These are phyloP conservation scores for Talaromyces islandicus DNA, from an alignment of 2,329 filamentous ascomycete genomes.

Conservation along the genomic window DNA sequence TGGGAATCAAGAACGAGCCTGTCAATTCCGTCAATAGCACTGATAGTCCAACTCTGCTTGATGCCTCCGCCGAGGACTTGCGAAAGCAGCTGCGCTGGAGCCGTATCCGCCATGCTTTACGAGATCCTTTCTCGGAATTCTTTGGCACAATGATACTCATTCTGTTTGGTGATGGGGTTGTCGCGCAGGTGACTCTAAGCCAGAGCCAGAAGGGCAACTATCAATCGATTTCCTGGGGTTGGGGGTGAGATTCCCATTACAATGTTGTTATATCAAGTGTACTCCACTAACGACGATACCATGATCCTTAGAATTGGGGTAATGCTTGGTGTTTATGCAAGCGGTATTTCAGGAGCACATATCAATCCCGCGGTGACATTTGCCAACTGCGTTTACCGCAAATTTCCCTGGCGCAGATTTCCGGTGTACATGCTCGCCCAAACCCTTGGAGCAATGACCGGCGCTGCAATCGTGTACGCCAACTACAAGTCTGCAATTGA, in stretches of 20 bases:
- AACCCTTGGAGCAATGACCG: slow-evolving; percentile 61
- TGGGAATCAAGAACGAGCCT: not conserved
- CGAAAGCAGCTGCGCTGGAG: slow-evolving; percentile 44
- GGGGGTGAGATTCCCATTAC: slow-evolving; percentile 32
- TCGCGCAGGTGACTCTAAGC: slow-evolving; percentile 63
- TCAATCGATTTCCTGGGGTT: slow-evolving; percentile 49
- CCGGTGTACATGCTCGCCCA: slow-evolving; percentile 64
- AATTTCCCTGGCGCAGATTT: slow-evolving; percentile 63
- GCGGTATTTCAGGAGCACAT: slow-evolving; percentile 58
- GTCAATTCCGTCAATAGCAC: not conserved
- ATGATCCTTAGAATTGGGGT: slow-evolving; percentile 49
- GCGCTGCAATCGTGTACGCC: slow-evolving; percentile 54
- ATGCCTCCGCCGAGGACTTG: not conserved
- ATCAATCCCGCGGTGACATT: slow-evolving; percentile 68
- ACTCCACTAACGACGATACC: slow-evolving; percentile 1
- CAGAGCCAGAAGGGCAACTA: slow-evolving; percentile 39
- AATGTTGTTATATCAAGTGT: slow-evolving; percentile 3
- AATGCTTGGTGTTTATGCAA: slow-evolving; percentile 61
- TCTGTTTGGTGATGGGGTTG: slow-evolving; percentile 64
- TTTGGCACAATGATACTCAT: slow-evolving; percentile 63
- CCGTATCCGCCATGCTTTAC: slow-evolving; percentile 44
- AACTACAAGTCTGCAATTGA: slow-evolving; percentile 63
- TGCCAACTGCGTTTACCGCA: slow-evolving; percentile 61
- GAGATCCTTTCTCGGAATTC: slow-evolving; percentile 62
- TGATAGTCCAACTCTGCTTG: not conserved